Base-by-base conservation (phyloP, 371 early-diverging fungal species). In the Syncephalis plumigaleata region DNA sequence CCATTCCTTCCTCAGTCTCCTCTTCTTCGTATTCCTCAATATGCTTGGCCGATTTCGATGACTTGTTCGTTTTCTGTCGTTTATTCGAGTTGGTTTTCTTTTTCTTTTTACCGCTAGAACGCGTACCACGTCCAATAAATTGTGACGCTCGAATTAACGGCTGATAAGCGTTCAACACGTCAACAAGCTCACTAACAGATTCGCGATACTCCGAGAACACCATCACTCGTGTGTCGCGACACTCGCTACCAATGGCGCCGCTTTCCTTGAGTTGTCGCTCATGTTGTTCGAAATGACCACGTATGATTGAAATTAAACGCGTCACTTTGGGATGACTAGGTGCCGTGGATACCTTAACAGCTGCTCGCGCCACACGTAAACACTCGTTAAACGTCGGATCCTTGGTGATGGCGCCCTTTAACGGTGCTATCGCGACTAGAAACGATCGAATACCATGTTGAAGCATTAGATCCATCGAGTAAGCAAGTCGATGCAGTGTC, bases 201-300 rank as follows among this genome's bases (percentile, higher is more conserved):
- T 78, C 85, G 15, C 95, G 77, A 55, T 62, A 87, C 52, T 81
- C 74, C 2, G 88, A 81, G 65, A 95, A 95, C 2, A 95, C 63
- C 65, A 95, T 95, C 27, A 85, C 76, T 13, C 84, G 65, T 0
- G 91, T 87, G n/a, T 51, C 54, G 4, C 31, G 4, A 31, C 31
- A 11, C 11, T 31, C 31, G 11, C 31, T 31, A 11, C 31, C 31
- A 31, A 31, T 31, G 31, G 31, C 31, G 4, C 31, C 31, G 31
- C 31, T 31, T 16, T 48, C 31, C 36, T 50, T 37, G 3, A 45
- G 13, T 42, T 51, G 48, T 25, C 64, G 64, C 37, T 66, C 56
- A 24, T 57, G 58, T 39, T 66, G 50, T 3, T 51, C 46, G 49
- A 92, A 77, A 58, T 91, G 91, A n/a, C 66, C 55, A 2, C 75